phyloP scores from a whole-genome alignment of 106 monocot species.

The Xerophyta viscosa region DNA sequence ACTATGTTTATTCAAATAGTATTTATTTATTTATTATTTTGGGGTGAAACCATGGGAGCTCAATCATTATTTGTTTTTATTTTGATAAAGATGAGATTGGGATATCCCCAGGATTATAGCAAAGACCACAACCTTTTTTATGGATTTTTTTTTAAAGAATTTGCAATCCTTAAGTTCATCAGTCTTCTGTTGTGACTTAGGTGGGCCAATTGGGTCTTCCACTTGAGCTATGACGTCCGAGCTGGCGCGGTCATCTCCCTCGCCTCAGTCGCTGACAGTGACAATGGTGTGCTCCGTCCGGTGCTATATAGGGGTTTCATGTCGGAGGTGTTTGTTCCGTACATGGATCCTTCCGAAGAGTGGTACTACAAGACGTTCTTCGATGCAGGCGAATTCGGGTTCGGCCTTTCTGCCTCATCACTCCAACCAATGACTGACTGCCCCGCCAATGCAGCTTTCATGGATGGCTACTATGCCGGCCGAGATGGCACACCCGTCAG shows the following conservation, averaged over 20 bases:
- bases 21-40: too few relatives aligned
- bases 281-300: constrained; percentile 1
- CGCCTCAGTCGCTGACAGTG: constrained; percentile 29
- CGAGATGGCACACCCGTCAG: constrained; percentile 33
- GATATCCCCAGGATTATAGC: too few relatives aligned
- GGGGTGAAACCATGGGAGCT: too few relatives aligned
- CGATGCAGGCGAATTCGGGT: constrained; percentile 66
- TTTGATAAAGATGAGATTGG: too few relatives aligned
- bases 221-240: constrained; percentile 44
- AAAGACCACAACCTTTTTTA: background rate
- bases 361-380: constrained; percentile 73
- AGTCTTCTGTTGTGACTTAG: constrained; percentile 20
- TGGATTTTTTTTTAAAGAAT: background rate
- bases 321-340: constrained; percentile 72
- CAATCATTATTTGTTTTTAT: too few relatives aligned
- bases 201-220: constrained; percentile 82
- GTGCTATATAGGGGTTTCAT: constrained; percentile 61
- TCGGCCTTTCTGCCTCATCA: constrained; percentile 31
- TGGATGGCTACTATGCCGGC: constrained; percentile 41
- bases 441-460: constrained; percentile 41
- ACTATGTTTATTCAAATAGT: too few relatives aligned
- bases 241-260: constrained; percentile 60
- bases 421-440: constrained; percentile 48
- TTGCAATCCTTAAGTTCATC: too few relatives aligned
- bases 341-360: constrained; percentile 71